Evolutionary conservation across 2,329 filamentous ascomycete genomes (phyloP).

Genomic region (Colletotrichum sp.): DNA sequence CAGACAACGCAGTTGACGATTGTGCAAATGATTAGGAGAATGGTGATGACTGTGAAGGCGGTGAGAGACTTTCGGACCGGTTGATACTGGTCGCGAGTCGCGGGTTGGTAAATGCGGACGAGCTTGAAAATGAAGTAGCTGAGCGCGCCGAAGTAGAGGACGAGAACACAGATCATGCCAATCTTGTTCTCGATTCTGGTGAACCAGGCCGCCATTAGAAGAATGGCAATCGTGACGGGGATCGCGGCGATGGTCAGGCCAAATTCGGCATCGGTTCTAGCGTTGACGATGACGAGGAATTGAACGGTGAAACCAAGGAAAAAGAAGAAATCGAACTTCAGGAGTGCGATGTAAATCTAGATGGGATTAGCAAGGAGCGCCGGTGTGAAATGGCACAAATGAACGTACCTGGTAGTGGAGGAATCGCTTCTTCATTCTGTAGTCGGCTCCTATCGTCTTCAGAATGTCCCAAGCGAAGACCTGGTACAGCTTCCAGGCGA

Average conservation of each 20-base stretch:
- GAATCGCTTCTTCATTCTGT: constrained; percentile 96
- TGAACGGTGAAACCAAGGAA: constrained; percentile 99
- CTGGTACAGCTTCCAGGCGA: constrained; percentile 95
- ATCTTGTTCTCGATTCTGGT: constrained; percentile 81
- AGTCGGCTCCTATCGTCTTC: constrained; percentile 97
- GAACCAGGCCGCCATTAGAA: constrained; percentile 84
- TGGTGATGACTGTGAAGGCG: constrained; percentile 92
- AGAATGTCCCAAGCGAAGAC: constrained; percentile 99
- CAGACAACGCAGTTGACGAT: constrained; percentile 88
- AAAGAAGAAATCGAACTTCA: constrained; percentile 99
- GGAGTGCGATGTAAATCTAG: constrained; percentile 93
- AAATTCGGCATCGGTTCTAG: constrained; percentile 74
- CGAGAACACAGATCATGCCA: constrained; percentile 80
- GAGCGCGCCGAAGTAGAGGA: constrained; percentile 86
- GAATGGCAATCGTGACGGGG: constrained; percentile 87
- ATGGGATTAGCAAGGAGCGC: not conserved
- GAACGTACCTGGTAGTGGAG: constrained; percentile 86
- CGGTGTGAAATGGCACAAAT: not conserved
- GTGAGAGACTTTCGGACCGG: constrained; percentile 87
- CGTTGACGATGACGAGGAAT: constrained; percentile 90
- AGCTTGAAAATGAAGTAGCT: constrained; percentile 99
- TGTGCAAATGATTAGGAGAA: constrained; percentile 85
- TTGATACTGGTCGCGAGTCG: constrained; percentile 65
- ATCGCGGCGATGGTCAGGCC: constrained; percentile 88
- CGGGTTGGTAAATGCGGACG: constrained; percentile 85